A percentile compares a stretch with the other conserved stretches of the same genome.
These are phyloP conservation scores for Exophiala bonariae DNA, from an alignment of 2,329 filamentous ascomycete species.

Conservation along the genomic window DNA sequence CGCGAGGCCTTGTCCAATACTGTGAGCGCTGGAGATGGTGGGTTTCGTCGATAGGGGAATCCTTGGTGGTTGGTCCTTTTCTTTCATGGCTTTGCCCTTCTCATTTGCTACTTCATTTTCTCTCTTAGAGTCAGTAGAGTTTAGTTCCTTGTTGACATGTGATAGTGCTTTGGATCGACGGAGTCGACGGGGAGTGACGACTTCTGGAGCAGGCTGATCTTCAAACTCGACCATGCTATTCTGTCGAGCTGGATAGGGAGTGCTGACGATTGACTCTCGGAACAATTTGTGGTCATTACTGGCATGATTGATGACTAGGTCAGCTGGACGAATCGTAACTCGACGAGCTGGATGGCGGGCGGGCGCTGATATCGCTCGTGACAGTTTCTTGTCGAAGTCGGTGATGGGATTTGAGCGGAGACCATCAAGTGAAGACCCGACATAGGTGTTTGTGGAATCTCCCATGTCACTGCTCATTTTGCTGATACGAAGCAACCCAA, in stretches of 20 bases:
- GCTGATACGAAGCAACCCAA: slow-evolving; percentile 22
- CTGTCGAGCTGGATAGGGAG: slow-evolving; percentile 25
- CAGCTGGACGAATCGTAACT: slow-evolving; percentile 27
- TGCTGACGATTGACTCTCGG: slow-evolving; percentile 27
- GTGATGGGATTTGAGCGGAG: slow-evolving; percentile 24
- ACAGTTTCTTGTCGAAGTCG: slow-evolving; percentile 19
- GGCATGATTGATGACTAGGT: slow-evolving; percentile 23
- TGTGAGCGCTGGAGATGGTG: not conserved
- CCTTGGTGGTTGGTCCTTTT: slow-evolving; percentile 6
- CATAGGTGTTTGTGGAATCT: slow-evolving; percentile 11
- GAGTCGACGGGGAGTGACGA: not conserved
- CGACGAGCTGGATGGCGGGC: slow-evolving; percentile 22
- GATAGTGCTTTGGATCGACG: slow-evolving; percentile 3
- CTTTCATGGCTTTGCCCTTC: no score
- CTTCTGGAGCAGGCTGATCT: not conserved
- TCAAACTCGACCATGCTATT: slow-evolving; percentile 22
- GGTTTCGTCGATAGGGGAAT: slow-evolving; percentile 17
- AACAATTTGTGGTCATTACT: slow-evolving; percentile 20
- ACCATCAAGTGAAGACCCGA: slow-evolving; percentile 20
- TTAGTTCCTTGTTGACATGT: slow-evolving; percentile 4
- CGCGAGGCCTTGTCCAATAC: no score
- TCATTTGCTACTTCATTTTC: not conserved
- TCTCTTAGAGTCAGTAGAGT: not conserved
- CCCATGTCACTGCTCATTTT: slow-evolving; percentile 7
- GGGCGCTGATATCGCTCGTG: slow-evolving; percentile 26